These are phyloP conservation scores for Zygotorulaspora sp. DNA, from an alignment of 805 yeast genomes.

Conservation along the genomic window DNA sequence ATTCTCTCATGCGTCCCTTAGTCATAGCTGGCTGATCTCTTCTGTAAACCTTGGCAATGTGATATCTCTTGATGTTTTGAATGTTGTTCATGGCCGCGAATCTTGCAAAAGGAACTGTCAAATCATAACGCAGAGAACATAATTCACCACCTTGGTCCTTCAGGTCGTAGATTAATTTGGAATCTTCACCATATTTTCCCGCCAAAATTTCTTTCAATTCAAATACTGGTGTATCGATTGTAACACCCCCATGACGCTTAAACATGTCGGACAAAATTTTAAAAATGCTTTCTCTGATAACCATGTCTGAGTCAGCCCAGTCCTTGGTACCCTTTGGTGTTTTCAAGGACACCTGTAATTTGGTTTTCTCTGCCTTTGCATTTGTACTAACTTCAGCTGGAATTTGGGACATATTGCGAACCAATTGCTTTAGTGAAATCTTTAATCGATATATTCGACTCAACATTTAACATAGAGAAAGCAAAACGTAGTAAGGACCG, in stretches of 20 bases:
- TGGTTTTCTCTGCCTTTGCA: slow-evolving; percentile 39
- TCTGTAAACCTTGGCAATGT: slow-evolving; percentile 96
- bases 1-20: slow-evolving; percentile 99
- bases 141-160: slow-evolving; percentile 99
- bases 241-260: slow-evolving; percentile 96
- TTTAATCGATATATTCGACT: slow-evolving; percentile 8
- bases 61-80: slow-evolving; percentile 86
- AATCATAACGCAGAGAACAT: slow-evolving; percentile 90
- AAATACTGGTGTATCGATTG: slow-evolving; percentile 97
- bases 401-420: slow-evolving; percentile 19
- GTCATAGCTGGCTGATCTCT: slow-evolving; percentile 99
- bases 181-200: slow-evolving; percentile 98
- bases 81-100: slow-evolving; percentile 94
- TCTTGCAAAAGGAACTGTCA: slow-evolving; percentile 98
- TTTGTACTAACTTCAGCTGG: slow-evolving; percentile 17
- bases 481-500: not conserved
- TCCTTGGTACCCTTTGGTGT: slow-evolving; percentile 98
- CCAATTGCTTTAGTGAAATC: slow-evolving; percentile 5
- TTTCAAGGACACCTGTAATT: slow-evolving; percentile 69
- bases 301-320: slow-evolving; percentile 98
- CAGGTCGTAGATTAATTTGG: slow-evolving; percentile 89
- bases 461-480: slow-evolving; percentile 6
- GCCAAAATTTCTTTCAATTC: slow-evolving; percentile 92
- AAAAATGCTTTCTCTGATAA: slow-evolving; percentile 84
- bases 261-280: slow-evolving; percentile 65